Evolutionary conservation across 2,329 filamentous ascomycete species (phyloP), one percentile per base, ranked within the genome.

Genomic region (Aspergillus sp.): DNA sequence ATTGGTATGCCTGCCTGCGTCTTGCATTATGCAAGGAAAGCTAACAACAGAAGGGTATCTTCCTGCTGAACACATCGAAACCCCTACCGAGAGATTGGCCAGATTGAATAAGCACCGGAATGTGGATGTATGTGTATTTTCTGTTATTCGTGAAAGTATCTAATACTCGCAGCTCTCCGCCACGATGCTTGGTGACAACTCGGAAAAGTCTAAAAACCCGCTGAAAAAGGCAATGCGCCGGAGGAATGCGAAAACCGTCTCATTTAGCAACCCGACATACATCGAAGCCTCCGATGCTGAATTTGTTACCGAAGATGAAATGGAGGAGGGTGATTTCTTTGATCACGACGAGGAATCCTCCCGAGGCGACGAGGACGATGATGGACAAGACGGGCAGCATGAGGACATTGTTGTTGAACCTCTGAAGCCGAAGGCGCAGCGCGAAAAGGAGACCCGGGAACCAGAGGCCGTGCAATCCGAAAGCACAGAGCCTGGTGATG

Each of bases 81-180:
- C 91, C 6, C 91, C 91, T 2, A 95, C 89, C 11, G 91, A 98
- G 67, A 75, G 91, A 54, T 64, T 98, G 41, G 91, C 91, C 28
- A 78, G 91, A 43, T 64, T 96, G 43, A 98, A 98, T 62, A 98
- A 98, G 63, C 91, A 98, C 63, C 78, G 91, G 53, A 98, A 98
- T 54, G 88, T 96, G 49, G 91, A 98, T 66, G 86, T 93, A 74
- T 43, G 84, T 55, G 29, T 15, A 30, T 25, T 37, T 12, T 26
- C 25, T 34, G 16, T 33, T n/a, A 24, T 32, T 14, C 6, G n/a
- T 4, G 12, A 30, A 24, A 12, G 20, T 17, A 22, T 28, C 42
- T 55, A 30, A 55, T 44, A 28, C 43, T 22, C 30, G 22, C 44
- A 79, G 75, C 69, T 82, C 22, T 80, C 79, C 33, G 76, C 77